These are phyloP conservation scores for Aspergillus caelatus DNA, from an alignment of 2,329 filamentous ascomycete genomes.

Conservation along the genomic window DNA sequence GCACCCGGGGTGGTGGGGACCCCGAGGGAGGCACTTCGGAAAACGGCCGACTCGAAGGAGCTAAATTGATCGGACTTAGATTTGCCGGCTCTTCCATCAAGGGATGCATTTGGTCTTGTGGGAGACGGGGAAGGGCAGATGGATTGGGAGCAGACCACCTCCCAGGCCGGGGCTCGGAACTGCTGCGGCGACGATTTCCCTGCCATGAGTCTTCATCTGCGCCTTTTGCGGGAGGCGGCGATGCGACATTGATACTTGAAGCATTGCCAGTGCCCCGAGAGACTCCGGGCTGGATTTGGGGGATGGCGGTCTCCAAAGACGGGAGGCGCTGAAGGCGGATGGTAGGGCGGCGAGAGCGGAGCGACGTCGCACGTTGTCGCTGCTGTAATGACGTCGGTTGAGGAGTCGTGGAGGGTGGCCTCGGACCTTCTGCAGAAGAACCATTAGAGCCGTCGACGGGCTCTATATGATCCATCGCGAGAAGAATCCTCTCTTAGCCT, in stretches of 20 bases:
- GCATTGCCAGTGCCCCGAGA: not conserved
- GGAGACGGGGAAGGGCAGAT: slow-evolving; percentile 23
- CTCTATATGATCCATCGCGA: slow-evolving; percentile 44
- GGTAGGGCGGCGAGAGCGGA: slow-evolving; percentile 34
- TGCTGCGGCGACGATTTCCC: slow-evolving; percentile 42
- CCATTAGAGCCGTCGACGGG: slow-evolving; percentile 26
- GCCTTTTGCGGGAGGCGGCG: slow-evolving; percentile 8
- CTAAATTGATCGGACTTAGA: slow-evolving; percentile 16
- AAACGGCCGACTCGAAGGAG: slow-evolving; percentile 13
- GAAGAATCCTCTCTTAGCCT: not conserved
- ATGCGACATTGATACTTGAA: slow-evolving; percentile 9
- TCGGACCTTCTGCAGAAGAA: slow-evolving; percentile 12
- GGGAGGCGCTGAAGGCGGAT: slow-evolving; percentile 31
- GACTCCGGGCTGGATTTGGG: slow-evolving; percentile 13
- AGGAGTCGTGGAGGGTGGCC: slow-evolving; percentile 20
- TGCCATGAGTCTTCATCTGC: slow-evolving; percentile 33
- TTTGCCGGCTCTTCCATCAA: slow-evolving; percentile 37
- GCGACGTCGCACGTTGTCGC: slow-evolving; percentile 27
- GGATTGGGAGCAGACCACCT: slow-evolving; percentile 34
- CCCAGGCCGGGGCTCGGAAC: slow-evolving; percentile 42
- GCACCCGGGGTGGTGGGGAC: slow-evolving; percentile 15
- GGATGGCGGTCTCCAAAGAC: slow-evolving; percentile 16
- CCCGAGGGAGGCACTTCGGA: slow-evolving; percentile 17
- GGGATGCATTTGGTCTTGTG: slow-evolving; percentile 32
- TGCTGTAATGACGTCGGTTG: slow-evolving; percentile 23